These are phyloP conservation scores for Stemphylium beticola DNA, from an alignment of 2,329 filamentous ascomycete species.

Conservation along the genomic window DNA sequence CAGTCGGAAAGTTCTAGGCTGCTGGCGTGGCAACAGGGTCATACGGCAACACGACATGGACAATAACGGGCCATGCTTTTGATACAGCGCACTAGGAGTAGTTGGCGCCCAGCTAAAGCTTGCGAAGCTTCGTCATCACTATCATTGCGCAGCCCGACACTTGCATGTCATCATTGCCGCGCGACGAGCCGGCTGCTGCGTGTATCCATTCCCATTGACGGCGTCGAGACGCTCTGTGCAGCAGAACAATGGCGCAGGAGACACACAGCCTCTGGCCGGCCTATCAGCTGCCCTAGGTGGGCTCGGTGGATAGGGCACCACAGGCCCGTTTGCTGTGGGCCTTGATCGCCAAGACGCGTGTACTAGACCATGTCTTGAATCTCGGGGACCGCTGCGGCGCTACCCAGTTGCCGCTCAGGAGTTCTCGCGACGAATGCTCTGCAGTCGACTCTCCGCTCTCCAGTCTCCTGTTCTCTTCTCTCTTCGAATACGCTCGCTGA, in stretches of 20 bases:
- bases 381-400: constrained; percentile 6
- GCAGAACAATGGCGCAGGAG: constrained; percentile 10
- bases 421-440: constrained; percentile 15
- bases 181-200: constrained; percentile 12
- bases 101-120: constrained; percentile 11
- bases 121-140: constrained; percentile 20
- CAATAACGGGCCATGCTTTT: constrained; percentile 8
- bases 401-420: constrained; percentile 16
- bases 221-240: constrained; percentile 19
- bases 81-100: constrained; percentile 9
- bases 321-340: constrained; percentile 9
- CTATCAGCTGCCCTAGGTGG: constrained; percentile 17
- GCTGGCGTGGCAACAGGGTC: constrained; percentile 27
- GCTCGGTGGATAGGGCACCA: neutral
- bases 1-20: neutral
- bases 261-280: constrained; percentile 5
- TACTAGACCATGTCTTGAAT: constrained; percentile 13
- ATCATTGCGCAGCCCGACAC: neutral
- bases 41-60: constrained; percentile 3
- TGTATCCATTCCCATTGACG: constrained; percentile 1
- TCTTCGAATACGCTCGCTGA: constrained; percentile 20
- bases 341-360: constrained; percentile 18
- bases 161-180: constrained; percentile 1
- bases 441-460: constrained; percentile 8
- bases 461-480: constrained; percentile 7